phyloP scores from a whole-genome alignment of 306 rosid species.

The cucumber (Cucumis sativus) region DNA sequence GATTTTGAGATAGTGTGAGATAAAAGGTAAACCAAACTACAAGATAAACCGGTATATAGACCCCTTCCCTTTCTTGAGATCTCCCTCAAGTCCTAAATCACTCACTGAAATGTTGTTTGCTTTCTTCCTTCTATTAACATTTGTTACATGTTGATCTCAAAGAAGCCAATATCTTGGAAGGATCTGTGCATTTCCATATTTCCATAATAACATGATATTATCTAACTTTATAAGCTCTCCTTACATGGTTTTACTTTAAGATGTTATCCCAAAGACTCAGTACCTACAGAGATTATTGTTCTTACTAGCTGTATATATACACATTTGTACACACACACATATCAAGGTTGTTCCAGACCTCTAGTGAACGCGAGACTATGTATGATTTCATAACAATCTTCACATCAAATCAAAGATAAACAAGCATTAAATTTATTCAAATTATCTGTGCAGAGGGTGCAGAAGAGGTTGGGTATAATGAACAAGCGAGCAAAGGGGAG shows the following conservation, averaged over 20 bases:
- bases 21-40: too few relatives aligned
- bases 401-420: not conserved
- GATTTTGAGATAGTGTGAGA: not conserved
- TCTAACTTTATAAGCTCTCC: not conserved
- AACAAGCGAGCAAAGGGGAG: conserved; percentile 25
- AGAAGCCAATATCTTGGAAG: not conserved
- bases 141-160: not conserved
- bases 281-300: not conserved
- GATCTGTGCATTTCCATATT: not conserved
- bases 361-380: not conserved
- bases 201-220: not conserved
- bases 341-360: not conserved
- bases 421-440: not conserved
- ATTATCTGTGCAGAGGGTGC: conserved; percentile 18
- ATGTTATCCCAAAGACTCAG: not conserved
- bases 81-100: too few relatives aligned
- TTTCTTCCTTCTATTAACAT: too few relatives aligned
- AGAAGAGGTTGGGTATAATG: conserved; percentile 17
- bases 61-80: too few relatives aligned
- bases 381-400: not conserved
- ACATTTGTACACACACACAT: too few relatives aligned
- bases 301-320: not conserved
- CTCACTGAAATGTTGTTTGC: too few relatives aligned
- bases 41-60: too few relatives aligned
- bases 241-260: not conserved